Base-by-base conservation (phyloP, 257 asterid species). In the Verbascum thapsus region DNA sequence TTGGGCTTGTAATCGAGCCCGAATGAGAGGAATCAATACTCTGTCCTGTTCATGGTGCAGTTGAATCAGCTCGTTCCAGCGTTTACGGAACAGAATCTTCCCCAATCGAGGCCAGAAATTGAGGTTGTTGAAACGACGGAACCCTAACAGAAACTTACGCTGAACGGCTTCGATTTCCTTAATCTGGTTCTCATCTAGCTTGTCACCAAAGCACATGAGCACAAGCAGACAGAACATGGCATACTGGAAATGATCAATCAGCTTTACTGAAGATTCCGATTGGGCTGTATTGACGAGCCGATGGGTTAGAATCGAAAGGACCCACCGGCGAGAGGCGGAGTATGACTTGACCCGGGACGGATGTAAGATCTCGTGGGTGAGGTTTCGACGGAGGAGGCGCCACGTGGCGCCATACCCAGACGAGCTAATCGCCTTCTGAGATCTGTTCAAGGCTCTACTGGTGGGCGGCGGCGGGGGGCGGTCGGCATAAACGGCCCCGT, bases 171-270 rank as follows among this genome's bases (percentile, higher is more conserved):
- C 92, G 8, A 87, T 74, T 37, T 76, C 83, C 64, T 61, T 76
- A 55, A 87, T 80, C 35, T 84, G 77, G 3, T 16, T 10, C 68
- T 82, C 94, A 10, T 18, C 53, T 1, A 80, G 73, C 72, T 79
- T 73, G 30, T 82, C 94, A 17, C 94, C 90, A 10, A 87, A 85
- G 67, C 95, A 82, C 86, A 85, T 85, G 35, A 76, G 63, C 38
- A 67, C 85, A 7, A 85, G 82, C 38, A 82, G 59, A 39, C 82
- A 68, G 63, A 87, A 87, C 83, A 85, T 79, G 22, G 94, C 85
- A 71, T 70, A 75, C 68, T 84, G 92, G 66, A 85, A 80, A 37
- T 87, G 82, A 6, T 82, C 86, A 12, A 78, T 66, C 26, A 74
- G 57, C 61, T 17, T 62, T 6, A 81, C 80, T 2, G 66, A 53